These are phyloP conservation scores for Candida argentea DNA, from an alignment of 805 yeast genomes.

Conservation along the genomic window DNA sequence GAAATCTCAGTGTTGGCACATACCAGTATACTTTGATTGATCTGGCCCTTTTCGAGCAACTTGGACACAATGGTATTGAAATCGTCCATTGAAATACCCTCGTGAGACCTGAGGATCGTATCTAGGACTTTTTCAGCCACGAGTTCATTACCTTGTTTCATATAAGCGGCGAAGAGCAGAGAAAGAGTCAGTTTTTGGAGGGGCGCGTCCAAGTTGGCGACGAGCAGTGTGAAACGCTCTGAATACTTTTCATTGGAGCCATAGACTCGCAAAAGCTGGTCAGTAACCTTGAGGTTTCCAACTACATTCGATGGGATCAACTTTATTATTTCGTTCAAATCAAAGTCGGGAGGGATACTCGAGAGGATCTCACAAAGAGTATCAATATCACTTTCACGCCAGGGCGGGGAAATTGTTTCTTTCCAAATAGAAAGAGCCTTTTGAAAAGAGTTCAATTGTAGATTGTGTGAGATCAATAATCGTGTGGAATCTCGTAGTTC, in stretches of 20 bases:
- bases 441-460: background rate
- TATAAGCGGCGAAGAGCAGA: constrained; percentile 20
- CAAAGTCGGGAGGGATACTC: background rate
- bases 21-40: constrained; percentile 17
- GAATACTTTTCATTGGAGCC: constrained; percentile 8
- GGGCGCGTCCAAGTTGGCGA: constrained; percentile 17
- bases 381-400: background rate
- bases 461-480: background rate
- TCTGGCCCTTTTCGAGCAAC: constrained; percentile 15
- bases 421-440: background rate
- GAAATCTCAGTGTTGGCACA: constrained; percentile 9
- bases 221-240: constrained; percentile 10
- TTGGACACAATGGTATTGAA: constrained; percentile 17
- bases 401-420: background rate
- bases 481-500: background rate
- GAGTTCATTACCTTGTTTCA: constrained; percentile 14
- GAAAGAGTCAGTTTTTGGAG: constrained; percentile 23
- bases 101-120: constrained; percentile 17
- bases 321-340: background rate
- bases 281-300: constrained; percentile 4
- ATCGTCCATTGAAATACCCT: constrained; percentile 17
- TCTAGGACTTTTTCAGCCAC: constrained; percentile 21
- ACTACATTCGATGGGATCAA: background rate
- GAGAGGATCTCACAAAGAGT: background rate
- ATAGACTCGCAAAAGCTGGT: constrained; percentile 8